Evolutionary conservation across 2,329 filamentous ascomycete species (phyloP).

Genomic region (Juglanconis sp.): DNA sequence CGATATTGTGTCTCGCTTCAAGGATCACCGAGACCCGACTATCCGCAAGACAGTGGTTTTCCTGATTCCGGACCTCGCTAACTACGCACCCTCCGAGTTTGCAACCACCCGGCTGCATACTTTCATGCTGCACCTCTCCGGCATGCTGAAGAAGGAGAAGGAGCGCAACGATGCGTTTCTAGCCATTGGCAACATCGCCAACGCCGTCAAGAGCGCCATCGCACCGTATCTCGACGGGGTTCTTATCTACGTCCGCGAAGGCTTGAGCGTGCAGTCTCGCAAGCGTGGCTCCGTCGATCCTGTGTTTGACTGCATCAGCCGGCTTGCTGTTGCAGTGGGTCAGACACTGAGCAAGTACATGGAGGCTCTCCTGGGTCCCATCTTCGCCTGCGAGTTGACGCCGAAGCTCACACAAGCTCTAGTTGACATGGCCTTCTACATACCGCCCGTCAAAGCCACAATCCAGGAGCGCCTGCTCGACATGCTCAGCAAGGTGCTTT

Average conservation of each 20-base stretch:
- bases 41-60: slow-evolving; percentile 87
- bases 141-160: slow-evolving; percentile 91
- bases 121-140: slow-evolving; percentile 94
- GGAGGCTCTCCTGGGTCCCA: slow-evolving; percentile 89
- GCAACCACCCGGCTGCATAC: slow-evolving; percentile 83
- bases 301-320: slow-evolving; percentile 96
- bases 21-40: slow-evolving; percentile 84
- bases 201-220: slow-evolving; percentile 92
- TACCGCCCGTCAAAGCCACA: slow-evolving; percentile 85
- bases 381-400: slow-evolving; percentile 93
- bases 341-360: slow-evolving; percentile 98
- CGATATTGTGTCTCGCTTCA: slow-evolving; percentile 87
- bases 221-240: slow-evolving; percentile 94
- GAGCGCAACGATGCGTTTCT: slow-evolving; percentile 92
- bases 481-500: slow-evolving; percentile 90
- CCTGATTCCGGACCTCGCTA: slow-evolving; percentile 87
- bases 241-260: slow-evolving; percentile 88
- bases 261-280: slow-evolving; percentile 74
- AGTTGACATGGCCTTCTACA: slow-evolving; percentile 98
- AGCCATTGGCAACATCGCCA: slow-evolving; percentile 93
- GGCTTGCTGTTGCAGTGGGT: slow-evolving; percentile 89
- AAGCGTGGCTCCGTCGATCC: slow-evolving; percentile 66
- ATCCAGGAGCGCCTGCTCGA: slow-evolving; percentile 94
- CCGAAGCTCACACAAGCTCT: slow-evolving; percentile 91
- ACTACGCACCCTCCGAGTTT: slow-evolving; percentile 89